A percentile compares a stretch with the other conserved stretches of the same genome.
phyloP scores from a whole-genome alignment of 1,139 yeast genomes.

The Scheffersomyces illinoinensis region DNA sequence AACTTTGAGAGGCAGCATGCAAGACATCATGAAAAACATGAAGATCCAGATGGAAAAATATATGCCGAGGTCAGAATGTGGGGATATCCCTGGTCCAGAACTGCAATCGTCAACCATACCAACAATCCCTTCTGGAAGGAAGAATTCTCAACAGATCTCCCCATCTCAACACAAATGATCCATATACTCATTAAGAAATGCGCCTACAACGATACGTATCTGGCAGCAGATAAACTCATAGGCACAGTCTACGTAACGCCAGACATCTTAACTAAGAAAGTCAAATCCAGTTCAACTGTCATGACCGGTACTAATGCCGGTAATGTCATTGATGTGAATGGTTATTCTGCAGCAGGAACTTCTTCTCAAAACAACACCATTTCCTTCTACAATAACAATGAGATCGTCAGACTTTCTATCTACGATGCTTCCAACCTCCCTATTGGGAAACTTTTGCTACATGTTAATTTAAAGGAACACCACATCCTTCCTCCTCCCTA shows the following conservation, averaged over 20 bases:
- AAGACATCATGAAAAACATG: conserved; percentile 1
- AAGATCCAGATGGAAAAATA: conserved; percentile 30
- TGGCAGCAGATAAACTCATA: conserved; percentile 37
- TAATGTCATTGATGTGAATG: conserved; percentile 23
- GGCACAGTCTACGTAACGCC: conserved; percentile 62
- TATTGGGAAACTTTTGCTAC: conserved; percentile 61
- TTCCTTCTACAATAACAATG: conserved; percentile 22
- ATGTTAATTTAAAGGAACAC: conserved; percentile 53
- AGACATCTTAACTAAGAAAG: conserved; percentile 45
- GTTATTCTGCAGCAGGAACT: conserved; percentile 9
- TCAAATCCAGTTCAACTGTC: conserved; percentile 37
- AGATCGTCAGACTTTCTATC: conserved; percentile 44
- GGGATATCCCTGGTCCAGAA: conserved; percentile 70
- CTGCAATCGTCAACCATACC: conserved; percentile 55
- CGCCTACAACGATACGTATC: conserved; percentile 22
- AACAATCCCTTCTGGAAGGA: conserved; percentile 74
- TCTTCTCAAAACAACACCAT: conserved; percentile 8
- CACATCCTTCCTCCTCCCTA: conserved; percentile 59
- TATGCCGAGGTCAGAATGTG: conserved; percentile 68
- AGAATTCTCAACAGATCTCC: conserved; percentile 55
- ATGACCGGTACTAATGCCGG: conserved; percentile 33
- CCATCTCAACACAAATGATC: conserved; percentile 55
- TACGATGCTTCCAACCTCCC: conserved; percentile 45
- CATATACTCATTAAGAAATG: conserved; percentile 52
- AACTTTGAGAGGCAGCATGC: conserved; percentile 8